Evolutionary conservation across 1,284 basidiomycete genomes (phyloP).

Genomic region (Agaricales sp.): DNA sequence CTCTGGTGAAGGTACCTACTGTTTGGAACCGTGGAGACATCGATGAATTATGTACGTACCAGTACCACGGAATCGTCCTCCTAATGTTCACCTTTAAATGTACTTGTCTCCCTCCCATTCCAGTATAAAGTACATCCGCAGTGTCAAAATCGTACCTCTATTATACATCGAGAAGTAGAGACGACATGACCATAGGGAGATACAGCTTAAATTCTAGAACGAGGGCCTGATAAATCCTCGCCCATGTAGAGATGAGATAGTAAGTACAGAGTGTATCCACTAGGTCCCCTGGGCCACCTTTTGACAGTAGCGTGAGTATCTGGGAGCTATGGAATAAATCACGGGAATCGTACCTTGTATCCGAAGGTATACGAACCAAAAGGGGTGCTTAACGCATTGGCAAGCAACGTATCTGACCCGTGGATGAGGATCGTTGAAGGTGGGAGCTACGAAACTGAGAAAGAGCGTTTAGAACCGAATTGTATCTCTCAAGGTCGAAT

Average conservation of each 20-base stretch:
- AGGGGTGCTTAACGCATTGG: slow-evolving; percentile 65
- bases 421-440: slow-evolving; percentile 71
- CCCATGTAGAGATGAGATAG: slow-evolving; percentile 73
- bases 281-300: slow-evolving; percentile 56
- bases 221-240: slow-evolving; percentile 73
- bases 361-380: slow-evolving; percentile 14
- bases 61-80: too few species aligned
- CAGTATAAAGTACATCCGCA: too few species aligned
- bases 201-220: slow-evolving; percentile 78
- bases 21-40: too few species aligned
- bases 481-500: slow-evolving; percentile 2
- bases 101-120: too few species aligned
- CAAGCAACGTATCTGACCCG: slow-evolving; percentile 78
- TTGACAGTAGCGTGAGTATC: too few species aligned
- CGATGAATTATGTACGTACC: too few species aligned
- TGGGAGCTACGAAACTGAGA: slow-evolving; percentile 59
- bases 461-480: slow-evolving; percentile 3
- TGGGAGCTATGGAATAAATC: too few species aligned
- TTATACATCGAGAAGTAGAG: slow-evolving; percentile 58
- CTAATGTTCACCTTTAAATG: too few species aligned
- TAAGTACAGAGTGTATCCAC: slow-evolving; percentile 55
- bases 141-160: too few species aligned
- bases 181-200: slow-evolving; percentile 73
- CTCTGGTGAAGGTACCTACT: too few species aligned
- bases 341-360: slow-evolving; percentile 51